Percentiles rank a stretch among this genome's conserved stretches.
Conservation (phyloP, 768 basidiomycete species). For the Russula virescens region DNA sequence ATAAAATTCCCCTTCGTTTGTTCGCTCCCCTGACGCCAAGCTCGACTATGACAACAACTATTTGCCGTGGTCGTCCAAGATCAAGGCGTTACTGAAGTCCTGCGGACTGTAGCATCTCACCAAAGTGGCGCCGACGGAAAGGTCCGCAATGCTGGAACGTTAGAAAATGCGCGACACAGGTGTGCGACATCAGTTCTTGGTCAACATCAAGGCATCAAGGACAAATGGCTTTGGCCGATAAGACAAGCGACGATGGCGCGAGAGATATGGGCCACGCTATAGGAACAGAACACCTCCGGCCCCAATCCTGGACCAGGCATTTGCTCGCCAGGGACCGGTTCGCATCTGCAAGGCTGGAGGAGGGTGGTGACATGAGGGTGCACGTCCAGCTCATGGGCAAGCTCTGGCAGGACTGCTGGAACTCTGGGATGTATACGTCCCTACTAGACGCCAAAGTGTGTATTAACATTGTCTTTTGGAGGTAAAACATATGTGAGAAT, state of each 20-base stretch:
- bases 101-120: slow-evolving; percentile 16
- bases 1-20: no score
- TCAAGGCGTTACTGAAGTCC: slow-evolving; percentile 4
- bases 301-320: slow-evolving; percentile 8
- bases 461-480: no score
- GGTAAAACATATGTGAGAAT: no score
- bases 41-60: slow-evolving; percentile 20
- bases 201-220: slow-evolving; percentile 7
- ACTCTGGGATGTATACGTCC: background rate
- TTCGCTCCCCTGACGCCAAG: no score
- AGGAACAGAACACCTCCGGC: slow-evolving; percentile 17
- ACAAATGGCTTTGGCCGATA: slow-evolving; percentile 16
- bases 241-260: background rate
- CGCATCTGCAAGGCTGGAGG: background rate
- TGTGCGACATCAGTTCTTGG: slow-evolving; percentile 16
- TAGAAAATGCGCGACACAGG: no score
- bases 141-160: background rate
- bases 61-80: slow-evolving; percentile 10
- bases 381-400: slow-evolving; percentile 20
- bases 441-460: no score
- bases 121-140: background rate
- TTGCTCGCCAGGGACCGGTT: slow-evolving; percentile 16
- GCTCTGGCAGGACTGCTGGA: slow-evolving; percentile 18
- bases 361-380: slow-evolving; percentile 13
- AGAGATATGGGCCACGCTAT: no score